Evolutionary conservation across 2,329 filamentous ascomycete species (phyloP), one percentile per base, ranked within the genome.

Genomic region (Ophiostoma triangulosporum): DNA sequence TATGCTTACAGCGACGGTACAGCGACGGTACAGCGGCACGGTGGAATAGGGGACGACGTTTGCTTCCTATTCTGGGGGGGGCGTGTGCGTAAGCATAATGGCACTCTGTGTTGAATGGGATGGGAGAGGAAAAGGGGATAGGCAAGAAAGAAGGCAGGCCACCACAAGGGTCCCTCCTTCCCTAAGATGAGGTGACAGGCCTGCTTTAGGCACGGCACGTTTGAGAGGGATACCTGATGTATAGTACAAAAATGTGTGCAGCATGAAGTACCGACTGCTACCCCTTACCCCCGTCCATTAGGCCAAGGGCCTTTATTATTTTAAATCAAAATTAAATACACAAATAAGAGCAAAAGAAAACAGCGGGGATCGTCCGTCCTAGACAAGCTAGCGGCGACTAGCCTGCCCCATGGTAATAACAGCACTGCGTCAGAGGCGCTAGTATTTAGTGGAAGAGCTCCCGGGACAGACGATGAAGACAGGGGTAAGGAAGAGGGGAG

Each of bases 371-470:
- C 49, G 4, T 49, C 49, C 53, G 53, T 51, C n/a, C 12, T 38
- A 48, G 26, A 31, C 26, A 45, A 14, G 29, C 52, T 54, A 54
- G 52, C 45, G 52, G 36, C 29, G 48, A n/a, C 40, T 51, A 54
- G 48, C 38, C 43, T 9, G 26, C 40, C 9, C 20, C 22, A 46
- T 36, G 36, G 35, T 27, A 45, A 54, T n/a, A 50, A 50, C 32
- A 35, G 31, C 31, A 31, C 33, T 53, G 51, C 51, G 51, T 50
- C 52, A 50, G 46, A 53, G 36, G 52, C 52, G 48, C 52, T 54
- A 54, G 52, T 38, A n/a, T n/a, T n/a, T n/a, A 36, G 36, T 50
- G 52, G 52, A 50, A 53, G 52, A 53, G 46, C 52, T 50, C 48
- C 52, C 46, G 36, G 52, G n/a, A 46, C 36, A 38, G 20, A 43